Evolutionary conservation across 352 stramenopile species (phyloP), one percentile per base, ranked within the genome.

Genomic region (Pythium grandisporangium): DNA sequence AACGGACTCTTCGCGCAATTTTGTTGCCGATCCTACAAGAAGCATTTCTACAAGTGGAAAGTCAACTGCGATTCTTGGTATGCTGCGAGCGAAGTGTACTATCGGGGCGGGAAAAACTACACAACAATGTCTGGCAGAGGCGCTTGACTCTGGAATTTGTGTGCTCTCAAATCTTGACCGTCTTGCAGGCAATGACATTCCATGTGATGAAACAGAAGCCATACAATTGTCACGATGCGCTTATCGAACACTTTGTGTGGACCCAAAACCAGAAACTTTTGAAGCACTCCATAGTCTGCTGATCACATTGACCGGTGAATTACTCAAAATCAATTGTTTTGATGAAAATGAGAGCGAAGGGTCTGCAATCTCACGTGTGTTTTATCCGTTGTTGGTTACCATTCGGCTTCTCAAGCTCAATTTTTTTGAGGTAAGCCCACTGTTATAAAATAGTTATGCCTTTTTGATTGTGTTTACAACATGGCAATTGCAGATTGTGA

Each of bases 371-470:
- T 46, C 58, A 10, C 53, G 82, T 19, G 44, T 81, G 1, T 35
- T 92, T 20, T 94, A 92, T 29, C 77, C 81, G 5, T 58, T 88
- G 10, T 48, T 91, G 7, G 70, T 91, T 17, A 70, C 70, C 13
- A 58, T 90, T 34, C 69, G 73, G 16, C 37, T 94, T 7, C 49
- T 94, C 11, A 94, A 94, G 41, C 48, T 91, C 4, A 94, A 94
- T 57, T 85, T 94, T 34, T 94, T 90, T 23, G 81, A 94, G 73
- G 79, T 92, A 60, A 42, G 63, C 25, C 13, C 14, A 17, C 4
- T 32, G 33, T 30, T 23, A 6, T 44, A 37, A 4, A 30, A 26
- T 25, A 20, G 6, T 30, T 30, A 42, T 42, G 5, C n/a, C n/a
- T 51, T 10, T 27, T 22, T 29, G 19, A 12, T 30, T 35, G 12